Base-by-base conservation (phyloP, 2,329 filamentous ascomycete species). In the Venturia aucupariae region DNA sequence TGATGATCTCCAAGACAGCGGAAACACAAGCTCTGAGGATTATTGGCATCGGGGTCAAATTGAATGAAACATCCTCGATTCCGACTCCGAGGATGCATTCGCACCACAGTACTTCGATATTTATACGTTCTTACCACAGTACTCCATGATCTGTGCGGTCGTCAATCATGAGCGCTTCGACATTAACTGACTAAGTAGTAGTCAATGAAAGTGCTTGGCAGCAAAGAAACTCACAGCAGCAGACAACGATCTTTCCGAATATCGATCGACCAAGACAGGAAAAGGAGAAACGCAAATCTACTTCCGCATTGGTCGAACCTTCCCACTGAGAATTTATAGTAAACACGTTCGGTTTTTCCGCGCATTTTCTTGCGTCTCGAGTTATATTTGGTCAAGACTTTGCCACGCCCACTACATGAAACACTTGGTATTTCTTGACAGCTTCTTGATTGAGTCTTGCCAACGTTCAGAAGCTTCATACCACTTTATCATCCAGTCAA, bases 361-460 rank as follows among this genome's bases (percentile, higher is more conserved):
- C 55, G 38, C 38, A 38, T 38, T 38, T 60, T 13, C 8, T 38
- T 10, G 35, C 59, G n/a, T 42, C 17, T 60, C 59, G 41, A 60
- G 11, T 38, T 38, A 4, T 13, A 38, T 15, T 32, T 60, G 22
- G 38, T 38, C 38, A 60, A 42, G 38, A 32, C 22, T 24, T 60
- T 60, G 35, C 38, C 59, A 11, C 59, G 59, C 59, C 38, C n/a
- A 60, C 41, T 41, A 27, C 59, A 19, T 51, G 61, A 62, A 62
- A 62, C 61, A n/a, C 61, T 61, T 61, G 59, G 59, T 27, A 61
- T 38, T 11, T 61, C 59, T 61, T 42, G 35, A 27, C 19, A 24
- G 30, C n/a, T 8, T 61, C 59, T 44, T 60, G 35, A 32, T 10
- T n/a, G 15, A 44, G 30, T 42, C 59, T 60, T 60, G 59, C n/a